Evolutionary conservation across 257 asterid genomes (phyloP).

Genomic region (Cordia subcordata): DNA sequence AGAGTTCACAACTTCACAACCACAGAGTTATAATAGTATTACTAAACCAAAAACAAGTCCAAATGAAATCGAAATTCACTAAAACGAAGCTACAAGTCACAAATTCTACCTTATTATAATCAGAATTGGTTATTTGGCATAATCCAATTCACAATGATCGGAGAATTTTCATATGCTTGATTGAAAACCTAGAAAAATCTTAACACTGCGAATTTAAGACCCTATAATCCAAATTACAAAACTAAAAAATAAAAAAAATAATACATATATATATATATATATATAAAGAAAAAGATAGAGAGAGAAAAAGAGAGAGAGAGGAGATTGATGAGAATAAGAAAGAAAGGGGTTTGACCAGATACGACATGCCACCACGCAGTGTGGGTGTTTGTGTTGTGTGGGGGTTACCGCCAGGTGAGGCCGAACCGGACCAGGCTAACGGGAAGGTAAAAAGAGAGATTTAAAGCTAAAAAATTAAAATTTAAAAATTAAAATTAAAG

Average conservation of each 20-base stretch:
- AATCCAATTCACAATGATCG: not conserved
- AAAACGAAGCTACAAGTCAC: not conserved
- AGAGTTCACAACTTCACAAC: not conserved
- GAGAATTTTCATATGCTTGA: slow-evolving; percentile 1
- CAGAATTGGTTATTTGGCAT: not conserved
- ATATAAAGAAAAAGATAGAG: slow-evolving; percentile 8
- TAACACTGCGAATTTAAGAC: slow-evolving; percentile 8
- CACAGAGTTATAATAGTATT: not conserved
- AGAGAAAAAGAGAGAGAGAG: not conserved
- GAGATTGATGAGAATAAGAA: slow-evolving; percentile 10
- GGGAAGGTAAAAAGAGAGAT: not conserved
- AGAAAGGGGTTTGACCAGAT: slow-evolving; percentile 18
- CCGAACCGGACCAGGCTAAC: slow-evolving; percentile 16
- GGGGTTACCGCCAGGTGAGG: slow-evolving; percentile 15
- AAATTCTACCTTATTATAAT: not conserved
- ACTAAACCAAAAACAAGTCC: not conserved
- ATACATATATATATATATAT: slow-evolving; percentile 4
- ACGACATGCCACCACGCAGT: slow-evolving; percentile 10
- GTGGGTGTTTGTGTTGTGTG: not conserved
- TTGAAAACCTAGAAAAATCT: slow-evolving; percentile 25
- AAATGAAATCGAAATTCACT: not conserved
- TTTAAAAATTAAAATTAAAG: no score
- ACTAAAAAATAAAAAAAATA: not conserved
- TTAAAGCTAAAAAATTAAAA: no score
- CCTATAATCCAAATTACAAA: slow-evolving; percentile 27